Percentiles rank a stretch among this genome's conserved stretches.
Evolutionary conservation across 257 asterid genomes (phyloP).

Genomic region (Solanum virginianum): DNA sequence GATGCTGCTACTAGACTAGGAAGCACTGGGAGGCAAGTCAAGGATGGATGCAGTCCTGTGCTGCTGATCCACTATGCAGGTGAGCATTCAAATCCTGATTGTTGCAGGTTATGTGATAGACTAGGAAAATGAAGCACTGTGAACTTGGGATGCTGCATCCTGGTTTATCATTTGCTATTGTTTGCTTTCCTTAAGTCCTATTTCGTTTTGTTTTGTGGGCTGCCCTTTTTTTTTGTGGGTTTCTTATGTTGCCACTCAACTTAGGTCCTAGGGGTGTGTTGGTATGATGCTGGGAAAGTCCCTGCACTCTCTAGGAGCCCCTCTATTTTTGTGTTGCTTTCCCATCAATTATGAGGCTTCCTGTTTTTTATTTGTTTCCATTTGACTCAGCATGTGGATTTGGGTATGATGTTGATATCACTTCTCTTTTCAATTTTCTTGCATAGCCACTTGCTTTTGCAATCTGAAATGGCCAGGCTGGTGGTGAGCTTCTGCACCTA

Average conservation of each 20-base stretch:
- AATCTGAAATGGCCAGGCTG: neutral
- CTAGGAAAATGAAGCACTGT: neutral
- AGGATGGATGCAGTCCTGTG: slow-evolving; percentile 85
- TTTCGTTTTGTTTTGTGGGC: too few species aligned
- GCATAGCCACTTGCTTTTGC: neutral
- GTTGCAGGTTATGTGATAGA: neutral
- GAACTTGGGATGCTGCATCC: neutral
- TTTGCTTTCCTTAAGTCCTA: too few species aligned
- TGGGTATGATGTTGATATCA: neutral
- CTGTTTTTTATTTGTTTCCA: neutral
- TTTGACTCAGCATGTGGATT: neutral
- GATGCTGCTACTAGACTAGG: slow-evolving; percentile 47
- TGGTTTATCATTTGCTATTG: too few species aligned
- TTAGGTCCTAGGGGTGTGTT: too few species aligned
- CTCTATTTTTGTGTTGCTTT: neutral
- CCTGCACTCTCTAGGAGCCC: neutral
- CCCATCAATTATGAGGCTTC: neutral
- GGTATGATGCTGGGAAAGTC: neutral
- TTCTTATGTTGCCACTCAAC: too few species aligned
- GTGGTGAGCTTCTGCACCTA: neutral
- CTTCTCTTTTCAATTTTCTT: neutral
- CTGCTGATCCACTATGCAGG: slow-evolving; percentile 96
- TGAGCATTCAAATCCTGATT: slow-evolving; percentile 3
- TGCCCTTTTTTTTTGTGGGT: too few species aligned
- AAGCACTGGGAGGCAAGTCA: slow-evolving; percentile 53